A percentile compares a stretch with the other conserved stretches of the same genome.
These are phyloP conservation scores for Gossypium lobatum DNA, from an alignment of 441 rosid genomes.

Conservation along the genomic window DNA sequence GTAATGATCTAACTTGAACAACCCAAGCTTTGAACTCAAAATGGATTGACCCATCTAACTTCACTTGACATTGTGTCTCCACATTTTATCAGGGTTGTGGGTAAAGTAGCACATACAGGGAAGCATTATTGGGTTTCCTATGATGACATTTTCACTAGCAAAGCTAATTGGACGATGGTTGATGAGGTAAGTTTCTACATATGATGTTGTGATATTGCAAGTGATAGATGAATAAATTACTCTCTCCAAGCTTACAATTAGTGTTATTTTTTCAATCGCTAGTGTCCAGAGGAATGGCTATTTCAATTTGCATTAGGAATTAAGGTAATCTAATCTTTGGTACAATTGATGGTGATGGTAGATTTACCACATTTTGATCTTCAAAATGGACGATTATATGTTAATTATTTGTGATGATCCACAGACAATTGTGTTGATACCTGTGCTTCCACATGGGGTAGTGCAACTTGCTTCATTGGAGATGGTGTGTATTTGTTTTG, in stretches of 20 bases:
- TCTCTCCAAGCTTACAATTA: slow-evolving; percentile 7
- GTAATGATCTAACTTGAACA: neutral
- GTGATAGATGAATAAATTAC: neutral
- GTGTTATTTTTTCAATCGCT: slow-evolving; percentile 18
- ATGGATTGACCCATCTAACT: neutral
- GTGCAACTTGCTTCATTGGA: slow-evolving; percentile 52
- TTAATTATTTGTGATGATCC: slow-evolving; percentile 13
- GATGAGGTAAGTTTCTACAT: slow-evolving; percentile 28
- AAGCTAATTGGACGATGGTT: slow-evolving; percentile 20
- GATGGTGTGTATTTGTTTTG: neutral
- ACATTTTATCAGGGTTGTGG: slow-evolving; percentile 37
- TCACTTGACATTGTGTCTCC: neutral
- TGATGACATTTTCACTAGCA: slow-evolving; percentile 23
- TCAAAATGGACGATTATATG: neutral
- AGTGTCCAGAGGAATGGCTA: slow-evolving; percentile 65
- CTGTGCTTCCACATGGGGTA: slow-evolving; percentile 58
- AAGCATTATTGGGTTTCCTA: slow-evolving; percentile 38
- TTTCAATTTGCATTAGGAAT: slow-evolving; percentile 54
- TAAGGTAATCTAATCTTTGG: slow-evolving; percentile 33
- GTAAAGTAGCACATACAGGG: slow-evolving; percentile 36
- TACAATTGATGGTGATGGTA: neutral
- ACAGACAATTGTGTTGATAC: slow-evolving; percentile 56
- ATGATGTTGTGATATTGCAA: neutral
- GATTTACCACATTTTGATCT: neutral
- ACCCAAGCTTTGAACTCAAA: too few relatives aligned